A percentile compares a stretch with the other conserved stretches of the same genome.
phyloP scores from a whole-genome alignment of 2,329 filamentous ascomycete genomes.

The Ramularia collo-cygni region DNA sequence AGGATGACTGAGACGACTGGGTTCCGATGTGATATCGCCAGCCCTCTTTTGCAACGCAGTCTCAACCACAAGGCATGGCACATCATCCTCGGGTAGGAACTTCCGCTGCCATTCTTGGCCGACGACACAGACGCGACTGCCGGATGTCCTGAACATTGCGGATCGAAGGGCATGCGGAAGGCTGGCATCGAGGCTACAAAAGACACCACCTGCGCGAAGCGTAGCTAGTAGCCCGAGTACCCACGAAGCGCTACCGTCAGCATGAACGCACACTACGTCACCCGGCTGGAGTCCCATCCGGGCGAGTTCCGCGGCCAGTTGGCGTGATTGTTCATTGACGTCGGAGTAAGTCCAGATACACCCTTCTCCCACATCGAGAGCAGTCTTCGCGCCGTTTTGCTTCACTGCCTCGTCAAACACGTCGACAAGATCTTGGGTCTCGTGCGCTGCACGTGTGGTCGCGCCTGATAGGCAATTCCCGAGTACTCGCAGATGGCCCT shows the following conservation, averaged over 20 bases:
- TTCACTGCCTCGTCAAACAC: slow-evolving; percentile 1
- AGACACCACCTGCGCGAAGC: background rate
- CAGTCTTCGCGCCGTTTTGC: background rate
- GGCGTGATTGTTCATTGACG: background rate
- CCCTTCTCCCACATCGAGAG: background rate
- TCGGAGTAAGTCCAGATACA: background rate
- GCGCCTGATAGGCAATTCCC: background rate
- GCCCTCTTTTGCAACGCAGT: background rate
- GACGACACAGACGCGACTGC: background rate
- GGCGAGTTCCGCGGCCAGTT: background rate
- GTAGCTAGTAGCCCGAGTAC: background rate
- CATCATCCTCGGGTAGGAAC: background rate
- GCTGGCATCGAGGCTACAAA: background rate
- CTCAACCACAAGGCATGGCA: background rate
- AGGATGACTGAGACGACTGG: no score
- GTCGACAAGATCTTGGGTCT: slow-evolving; percentile 1
- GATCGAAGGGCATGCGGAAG: background rate
- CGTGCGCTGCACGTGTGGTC: background rate
- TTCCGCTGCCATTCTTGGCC: no score
- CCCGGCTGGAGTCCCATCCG: background rate
- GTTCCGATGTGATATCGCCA: no score
- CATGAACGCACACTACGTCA: background rate
- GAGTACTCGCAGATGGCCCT: no score
- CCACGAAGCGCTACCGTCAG: background rate
- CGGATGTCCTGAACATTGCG: background rate